Evolutionary conservation across 345 rosid species (phyloP).

Genomic region (Luvunga scandens): DNA sequence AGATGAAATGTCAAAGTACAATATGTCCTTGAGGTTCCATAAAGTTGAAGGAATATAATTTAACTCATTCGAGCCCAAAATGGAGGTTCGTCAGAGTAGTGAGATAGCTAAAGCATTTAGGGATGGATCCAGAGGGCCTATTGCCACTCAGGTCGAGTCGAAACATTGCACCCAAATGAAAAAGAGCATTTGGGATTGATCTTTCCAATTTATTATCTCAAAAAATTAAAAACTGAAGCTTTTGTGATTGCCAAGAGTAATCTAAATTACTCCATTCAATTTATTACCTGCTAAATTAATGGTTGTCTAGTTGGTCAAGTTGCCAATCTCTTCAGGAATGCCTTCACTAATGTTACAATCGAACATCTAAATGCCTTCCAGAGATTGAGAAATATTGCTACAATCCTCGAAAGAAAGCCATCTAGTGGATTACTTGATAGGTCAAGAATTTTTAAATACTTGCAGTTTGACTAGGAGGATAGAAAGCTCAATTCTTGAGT

Average conservation of each 20-base stretch:
- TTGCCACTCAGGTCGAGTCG: too few relatives aligned
- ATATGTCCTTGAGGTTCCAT: too few relatives aligned
- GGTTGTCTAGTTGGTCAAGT: constrained; percentile 1
- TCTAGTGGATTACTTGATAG: constrained; percentile 4
- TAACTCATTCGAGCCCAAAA: too few relatives aligned
- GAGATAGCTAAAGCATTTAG: too few relatives aligned
- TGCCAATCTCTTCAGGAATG: constrained; percentile 15
- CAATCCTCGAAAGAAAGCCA: neutral
- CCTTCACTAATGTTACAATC: too few relatives aligned
- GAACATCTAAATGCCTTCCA: neutral
- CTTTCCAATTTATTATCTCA: neutral
- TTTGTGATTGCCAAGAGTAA: constrained; percentile 1
- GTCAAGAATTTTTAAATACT: neutral
- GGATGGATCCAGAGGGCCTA: too few relatives aligned
- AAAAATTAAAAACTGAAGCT: constrained; percentile 2
- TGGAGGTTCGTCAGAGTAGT: too few relatives aligned
- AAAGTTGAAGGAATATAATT: too few relatives aligned
- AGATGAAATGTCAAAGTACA: too few relatives aligned
- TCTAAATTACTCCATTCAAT: constrained; percentile 3
- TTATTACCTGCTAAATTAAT: neutral
- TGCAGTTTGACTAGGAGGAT: constrained; percentile 7
- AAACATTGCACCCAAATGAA: neutral
- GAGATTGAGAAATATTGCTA: constrained; percentile 12
- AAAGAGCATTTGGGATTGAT: neutral
- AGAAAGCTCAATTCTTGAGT: constrained; percentile 1